Base-by-base conservation (phyloP, 2,329 filamentous ascomycete genomes). In the Magnaporthiopsis incrustans region DNA sequence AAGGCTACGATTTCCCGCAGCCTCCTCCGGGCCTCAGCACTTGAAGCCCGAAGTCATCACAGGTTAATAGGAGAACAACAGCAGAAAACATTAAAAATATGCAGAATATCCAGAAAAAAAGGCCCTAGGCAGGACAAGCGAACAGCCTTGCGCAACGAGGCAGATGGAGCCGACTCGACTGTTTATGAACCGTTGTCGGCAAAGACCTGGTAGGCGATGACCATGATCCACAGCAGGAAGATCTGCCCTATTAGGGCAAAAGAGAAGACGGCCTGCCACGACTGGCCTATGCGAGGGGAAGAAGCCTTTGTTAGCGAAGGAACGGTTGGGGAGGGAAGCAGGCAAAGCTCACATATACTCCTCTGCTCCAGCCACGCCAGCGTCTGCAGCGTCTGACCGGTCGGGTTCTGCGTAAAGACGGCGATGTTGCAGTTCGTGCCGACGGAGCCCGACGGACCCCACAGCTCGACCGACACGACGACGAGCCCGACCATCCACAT, bases 401-500 rank as follows among this genome's bases (percentile, higher is more conserved):
- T 78, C 0, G 79, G 82, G 64, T 76, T 73, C 53, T 76, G 74
- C 62, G 77, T 79, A 67, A 82, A 86, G 0, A 89, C 86, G 60
- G 82, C 79, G 22, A 83, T 70, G 66, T 84, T 80, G 73, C 87
- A 89, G 66, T 83, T 85, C 60, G 77, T 77, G 70, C 81, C 84
- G n/a, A 89, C 82, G 35, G 79, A 81, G 11, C 84, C 85, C 3
- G 73, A 69, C 0, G 85, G 82, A 0, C 87, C 86, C 81, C 85
- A 89, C 0, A 89, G 81, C 75, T 89, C 81, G 64, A 89, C 82
- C 22, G 80, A 80, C 7, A 85, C 77, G 58, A 88, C 83, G 60
- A 89, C 79, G 11, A 89, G 76, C 0, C 86, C 87, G 50, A 88
- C 85, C 53, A 89, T 76, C 85, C 86, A 89, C n/a, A 89, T 76